These are phyloP conservation scores for Mycotypha africana DNA, from an alignment of 371 early-diverging fungal species.

Conservation along the genomic window DNA sequence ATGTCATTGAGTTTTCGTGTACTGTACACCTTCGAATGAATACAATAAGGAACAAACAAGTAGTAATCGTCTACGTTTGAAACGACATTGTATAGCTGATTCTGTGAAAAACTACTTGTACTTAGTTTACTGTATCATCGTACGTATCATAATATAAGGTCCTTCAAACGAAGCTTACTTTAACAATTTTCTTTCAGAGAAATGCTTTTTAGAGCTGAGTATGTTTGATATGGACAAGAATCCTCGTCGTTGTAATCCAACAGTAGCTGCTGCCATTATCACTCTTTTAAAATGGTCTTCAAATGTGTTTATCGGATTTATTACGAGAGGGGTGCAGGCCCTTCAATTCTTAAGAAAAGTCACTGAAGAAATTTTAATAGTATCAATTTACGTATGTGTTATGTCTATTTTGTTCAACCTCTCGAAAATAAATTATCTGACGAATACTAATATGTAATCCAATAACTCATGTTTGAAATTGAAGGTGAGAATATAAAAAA, in stretches of 20 bases:
- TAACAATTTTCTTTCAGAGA: constrained; percentile 24
- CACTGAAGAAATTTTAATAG: too few relatives aligned
- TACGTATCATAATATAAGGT: background rate
- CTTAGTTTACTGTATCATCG: background rate
- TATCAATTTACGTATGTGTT: too few relatives aligned
- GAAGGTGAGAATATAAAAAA: too few relatives aligned
- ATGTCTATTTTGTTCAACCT: too few relatives aligned
- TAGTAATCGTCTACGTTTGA: constrained; percentile 72
- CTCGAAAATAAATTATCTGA: too few relatives aligned
- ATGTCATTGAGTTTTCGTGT: constrained; percentile 9
- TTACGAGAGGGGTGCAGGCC: too few relatives aligned
- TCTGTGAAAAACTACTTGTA: constrained; percentile 56
- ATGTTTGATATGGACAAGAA: constrained; percentile 21
- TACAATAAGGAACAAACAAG: constrained; percentile 79
- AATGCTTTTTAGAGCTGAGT: constrained; percentile 22
- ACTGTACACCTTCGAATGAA: constrained; percentile 53
- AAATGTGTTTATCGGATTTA: too few relatives aligned
- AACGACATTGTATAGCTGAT: constrained; percentile 70
- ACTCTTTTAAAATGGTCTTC: too few relatives aligned
- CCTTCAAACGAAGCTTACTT: constrained; percentile 26
- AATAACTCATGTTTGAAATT: too few relatives aligned
- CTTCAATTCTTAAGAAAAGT: too few relatives aligned
- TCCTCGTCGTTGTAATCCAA: constrained; percentile 14
- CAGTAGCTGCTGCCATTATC: too few relatives aligned
- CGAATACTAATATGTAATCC: too few relatives aligned